Conservation (phyloP, 495 filamentous ascomycete genomes). For the Jackrogersella minutella region DNA sequence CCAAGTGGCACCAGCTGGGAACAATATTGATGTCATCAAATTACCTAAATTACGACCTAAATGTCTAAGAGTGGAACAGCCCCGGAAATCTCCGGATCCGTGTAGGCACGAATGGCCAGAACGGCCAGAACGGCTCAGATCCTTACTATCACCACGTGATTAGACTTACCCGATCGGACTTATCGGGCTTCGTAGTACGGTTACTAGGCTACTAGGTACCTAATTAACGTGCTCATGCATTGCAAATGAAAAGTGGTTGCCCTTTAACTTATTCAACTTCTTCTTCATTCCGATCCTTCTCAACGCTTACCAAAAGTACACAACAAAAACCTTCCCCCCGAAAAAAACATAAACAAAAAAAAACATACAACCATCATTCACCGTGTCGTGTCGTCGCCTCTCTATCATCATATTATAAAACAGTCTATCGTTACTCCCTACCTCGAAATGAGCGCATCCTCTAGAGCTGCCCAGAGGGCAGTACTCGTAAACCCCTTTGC, state of each 20-base stretch:
- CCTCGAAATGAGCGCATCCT: constrained; percentile 66
- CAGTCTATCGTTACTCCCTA: constrained; percentile 1
- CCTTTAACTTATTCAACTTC: constrained; percentile 2
- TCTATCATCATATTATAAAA: not conserved
- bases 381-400: not conserved
- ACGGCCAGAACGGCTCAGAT: constrained; percentile 10
- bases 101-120: not conserved
- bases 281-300: constrained; percentile 24
- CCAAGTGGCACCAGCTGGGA: not conserved
- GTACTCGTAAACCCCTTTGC: constrained; percentile 62
- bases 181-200: constrained; percentile 31
- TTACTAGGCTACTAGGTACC: not conserved
- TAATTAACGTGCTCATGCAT: constrained; percentile 17
- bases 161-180: constrained; percentile 25
- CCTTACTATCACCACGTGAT: constrained; percentile 38
- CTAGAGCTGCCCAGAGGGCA: constrained; percentile 66
- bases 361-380: constrained; percentile 2
- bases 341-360: not conserved
- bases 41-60: not conserved
- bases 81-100: constrained; percentile 19
- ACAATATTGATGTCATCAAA: not conserved
- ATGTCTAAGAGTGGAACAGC: too few relatives aligned
- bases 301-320: constrained; percentile 18
- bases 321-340: too few relatives aligned
- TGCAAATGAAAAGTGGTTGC: constrained; percentile 12